Evolutionary conservation across 73 alveolate genomes (phyloP).

Genomic region (Diophrys sp.): DNA sequence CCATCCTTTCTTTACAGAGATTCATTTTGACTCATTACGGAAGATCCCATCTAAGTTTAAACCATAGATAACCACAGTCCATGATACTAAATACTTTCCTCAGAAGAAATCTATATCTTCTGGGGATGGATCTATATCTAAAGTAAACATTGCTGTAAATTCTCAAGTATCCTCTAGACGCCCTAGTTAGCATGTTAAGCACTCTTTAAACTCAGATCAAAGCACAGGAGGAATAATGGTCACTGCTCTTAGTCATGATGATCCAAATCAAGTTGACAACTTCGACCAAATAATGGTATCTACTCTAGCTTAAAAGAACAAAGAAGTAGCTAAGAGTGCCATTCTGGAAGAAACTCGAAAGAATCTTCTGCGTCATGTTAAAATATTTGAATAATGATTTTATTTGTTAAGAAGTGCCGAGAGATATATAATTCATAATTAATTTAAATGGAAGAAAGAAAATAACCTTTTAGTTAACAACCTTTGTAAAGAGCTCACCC

Average conservation of each 20-base stretch:
- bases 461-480: no score
- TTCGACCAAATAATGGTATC: background rate
- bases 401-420: no score
- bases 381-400: no score
- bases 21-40: background rate
- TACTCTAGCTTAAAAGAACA: background rate
- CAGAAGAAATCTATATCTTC: background rate
- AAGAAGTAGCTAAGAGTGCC: background rate
- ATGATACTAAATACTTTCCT: background rate
- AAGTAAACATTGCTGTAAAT: background rate
- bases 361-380: no score
- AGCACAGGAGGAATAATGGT: background rate
- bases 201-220: no score
- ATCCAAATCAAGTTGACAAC: background rate
- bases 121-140: background rate
- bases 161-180: background rate
- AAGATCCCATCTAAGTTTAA: no score
- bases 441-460: no score
- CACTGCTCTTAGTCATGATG: background rate
- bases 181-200: background rate
- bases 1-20: background rate
- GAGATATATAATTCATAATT: no score
- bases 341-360: background rate
- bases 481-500: no score
- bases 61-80: background rate